Base-by-base conservation (phyloP, 1,139 yeast species). In the Geotrichum klebahnii region DNA sequence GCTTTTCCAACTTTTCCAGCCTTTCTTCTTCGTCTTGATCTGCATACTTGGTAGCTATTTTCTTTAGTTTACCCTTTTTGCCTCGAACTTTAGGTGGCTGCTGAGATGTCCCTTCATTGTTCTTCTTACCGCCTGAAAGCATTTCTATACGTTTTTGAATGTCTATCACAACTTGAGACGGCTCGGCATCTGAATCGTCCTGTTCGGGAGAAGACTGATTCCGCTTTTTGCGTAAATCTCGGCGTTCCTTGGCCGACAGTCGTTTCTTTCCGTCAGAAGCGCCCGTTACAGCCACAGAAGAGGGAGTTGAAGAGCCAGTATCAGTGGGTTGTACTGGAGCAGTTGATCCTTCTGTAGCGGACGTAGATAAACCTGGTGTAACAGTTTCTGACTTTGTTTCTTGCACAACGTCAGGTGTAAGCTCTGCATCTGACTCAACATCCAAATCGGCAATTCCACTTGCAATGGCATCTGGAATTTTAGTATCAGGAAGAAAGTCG, bases 1-100 rank as follows among this genome's bases (percentile, higher is more conserved):
- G 71, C 1, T 84, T 84, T 53, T 84, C 81, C 85, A 90, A 80
- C 55, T 92, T 76, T 54, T 82, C 61, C 46, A 69, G 63, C 52
- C 89, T 77, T 61, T 92, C 97, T 51, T 87, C 95, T 51, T 88
- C 97, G 63, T 90, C 97, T 66, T 90, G 97, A 55, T 84, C 89
- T 1, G 82, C 89, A 63, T 92, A 92, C 62, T 89, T 90, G 48
- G 79, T 74, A 26, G 84, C 84, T 51, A 86, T 84, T 65, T 87
- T 90, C 72, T 87, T 88, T 66, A 85, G 64, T 63, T 89, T 89
- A 20, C 85, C 82, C 63, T 83, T 86, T 67, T 85, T 88, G 44
- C 97, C 97, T 61, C 97, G 80, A 1, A 83, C 81, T 40, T 71
- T 75, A 37, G 60, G 56, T 10, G 58, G 57, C 51, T 59, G 53